Conservation (phyloP, 805 yeast genomes). For the Lachancea cidri region DNA sequence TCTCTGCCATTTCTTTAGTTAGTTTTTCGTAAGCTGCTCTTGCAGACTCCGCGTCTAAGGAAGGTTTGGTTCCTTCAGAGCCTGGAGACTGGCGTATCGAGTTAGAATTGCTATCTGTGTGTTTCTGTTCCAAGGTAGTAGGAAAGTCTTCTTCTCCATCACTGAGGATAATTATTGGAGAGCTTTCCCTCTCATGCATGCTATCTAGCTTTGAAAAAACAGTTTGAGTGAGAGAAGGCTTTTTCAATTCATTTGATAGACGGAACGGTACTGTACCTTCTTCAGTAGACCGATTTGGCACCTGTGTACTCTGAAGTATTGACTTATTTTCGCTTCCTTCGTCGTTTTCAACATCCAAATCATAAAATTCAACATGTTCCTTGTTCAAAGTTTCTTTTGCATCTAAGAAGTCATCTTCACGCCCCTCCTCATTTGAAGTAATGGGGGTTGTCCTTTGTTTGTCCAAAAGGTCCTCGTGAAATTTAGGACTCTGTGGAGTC, state of each 20-base stretch:
- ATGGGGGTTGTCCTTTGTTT: not conserved
- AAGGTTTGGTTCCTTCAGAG: too few species aligned
- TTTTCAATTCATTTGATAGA: not conserved
- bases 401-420: not conserved
- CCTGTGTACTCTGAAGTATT: not conserved
- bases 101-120: too few species aligned
- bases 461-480: not conserved
- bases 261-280: not conserved
- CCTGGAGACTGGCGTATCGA: too few species aligned
- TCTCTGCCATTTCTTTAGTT: conserved; percentile 3
- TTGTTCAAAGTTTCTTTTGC: not conserved
- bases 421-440: not conserved
- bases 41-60: conserved; percentile 6
- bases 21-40: conserved; percentile 15
- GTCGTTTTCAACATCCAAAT: not conserved
- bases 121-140: not conserved
- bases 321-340: not conserved
- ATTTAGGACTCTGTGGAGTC: not conserved
- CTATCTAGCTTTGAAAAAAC: not conserved
- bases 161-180: conserved; percentile 27
- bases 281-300: not conserved
- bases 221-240: not conserved
- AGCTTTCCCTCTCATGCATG: not conserved
- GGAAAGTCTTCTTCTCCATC: conserved; percentile 26
- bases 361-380: not conserved